A percentile compares a stretch with the other conserved stretches of the same genome.
phyloP scores from a whole-genome alignment of 1,284 basidiomycete species.

The Cutaneotrichosporon spelunceum region DNA sequence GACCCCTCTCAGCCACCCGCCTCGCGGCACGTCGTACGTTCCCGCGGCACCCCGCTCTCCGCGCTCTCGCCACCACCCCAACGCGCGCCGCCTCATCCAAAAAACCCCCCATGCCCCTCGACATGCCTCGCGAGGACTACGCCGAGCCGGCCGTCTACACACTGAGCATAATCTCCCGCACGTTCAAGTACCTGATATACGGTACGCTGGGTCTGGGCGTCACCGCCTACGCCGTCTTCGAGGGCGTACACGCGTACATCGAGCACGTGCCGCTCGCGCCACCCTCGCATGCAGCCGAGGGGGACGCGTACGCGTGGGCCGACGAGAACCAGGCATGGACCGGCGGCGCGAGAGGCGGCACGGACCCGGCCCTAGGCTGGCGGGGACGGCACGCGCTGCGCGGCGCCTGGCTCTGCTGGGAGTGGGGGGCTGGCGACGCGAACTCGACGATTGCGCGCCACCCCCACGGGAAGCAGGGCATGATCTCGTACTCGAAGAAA shows the following conservation, averaged over 20 bases:
- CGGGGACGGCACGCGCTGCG: conserved; percentile 65
- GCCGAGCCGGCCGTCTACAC: conserved; percentile 46
- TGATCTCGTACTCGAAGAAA: conserved; percentile 30
- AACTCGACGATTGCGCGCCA: conserved; percentile 27
- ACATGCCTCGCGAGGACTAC: conserved; percentile 49
- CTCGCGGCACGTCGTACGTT: neutral
- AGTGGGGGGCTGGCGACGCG: conserved; percentile 62
- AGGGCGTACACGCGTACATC: conserved; percentile 66
- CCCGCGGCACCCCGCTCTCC: too few species aligned
- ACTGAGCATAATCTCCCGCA: conserved; percentile 36
- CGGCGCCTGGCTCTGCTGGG: conserved; percentile 70
- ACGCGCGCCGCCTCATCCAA: conserved; percentile 1
- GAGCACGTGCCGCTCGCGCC: conserved; percentile 62
- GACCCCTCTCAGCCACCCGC: neutral
- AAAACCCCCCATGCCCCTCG: conserved; percentile 31
- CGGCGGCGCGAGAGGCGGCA: conserved; percentile 66
- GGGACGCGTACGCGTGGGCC: conserved; percentile 71
- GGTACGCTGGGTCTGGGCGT: conserved; percentile 47
- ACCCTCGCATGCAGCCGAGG: conserved; percentile 43
- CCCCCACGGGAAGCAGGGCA: conserved; percentile 31
- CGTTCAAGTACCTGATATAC: conserved; percentile 40
- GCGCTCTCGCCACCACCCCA: neutral
- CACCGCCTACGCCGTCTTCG: conserved; percentile 51
- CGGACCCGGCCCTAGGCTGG: conserved; percentile 66
- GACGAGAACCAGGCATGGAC: conserved; percentile 68